Evolutionary conservation across 176 grass and related monocot genomes (phyloP).

Genomic region (Tuctoria greenei): DNA sequence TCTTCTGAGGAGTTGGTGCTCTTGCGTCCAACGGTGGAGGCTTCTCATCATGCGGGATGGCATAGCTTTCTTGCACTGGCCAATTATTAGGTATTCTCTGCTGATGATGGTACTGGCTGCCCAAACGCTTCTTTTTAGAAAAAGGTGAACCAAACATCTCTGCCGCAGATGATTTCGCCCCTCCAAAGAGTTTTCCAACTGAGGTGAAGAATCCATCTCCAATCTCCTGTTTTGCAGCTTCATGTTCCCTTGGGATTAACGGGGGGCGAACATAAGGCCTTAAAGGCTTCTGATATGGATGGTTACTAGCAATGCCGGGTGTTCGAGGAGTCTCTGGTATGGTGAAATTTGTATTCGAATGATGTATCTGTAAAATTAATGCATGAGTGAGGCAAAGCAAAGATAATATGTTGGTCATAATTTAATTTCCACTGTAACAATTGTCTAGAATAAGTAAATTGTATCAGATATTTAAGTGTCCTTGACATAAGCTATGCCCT

Average conservation of each 20-base stretch:
- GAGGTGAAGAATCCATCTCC: constrained; percentile 83
- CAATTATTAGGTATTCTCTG: constrained; percentile 48
- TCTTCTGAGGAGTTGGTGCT: constrained; percentile 69
- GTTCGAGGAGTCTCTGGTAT: constrained; percentile 37
- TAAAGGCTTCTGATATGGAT: constrained; percentile 66
- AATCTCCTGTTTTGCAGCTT: constrained; percentile 39
- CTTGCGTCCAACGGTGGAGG: constrained; percentile 67
- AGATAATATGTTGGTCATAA: no score
- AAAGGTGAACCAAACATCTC: constrained; percentile 54
- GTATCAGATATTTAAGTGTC: no score
- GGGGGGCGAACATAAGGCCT: constrained; percentile 62
- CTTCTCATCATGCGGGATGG: constrained; percentile 70
- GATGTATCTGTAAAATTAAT: constrained; percentile 8
- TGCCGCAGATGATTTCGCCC: constrained; percentile 59
- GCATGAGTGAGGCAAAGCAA: neutral
- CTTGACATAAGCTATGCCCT: no score
- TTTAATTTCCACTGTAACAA: no score
- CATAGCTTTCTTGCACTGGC: constrained; percentile 84
- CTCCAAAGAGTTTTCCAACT: constrained; percentile 63
- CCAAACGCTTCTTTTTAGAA: constrained; percentile 54
- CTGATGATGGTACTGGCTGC: constrained; percentile 50
- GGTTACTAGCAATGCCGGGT: constrained; percentile 46
- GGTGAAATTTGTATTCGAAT: constrained; percentile 24
- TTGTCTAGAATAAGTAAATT: no score
- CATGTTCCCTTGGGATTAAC: constrained; percentile 62